Conservation (phyloP, 1,284 basidiomycete genomes). For the Irpex rosettiformis region DNA sequence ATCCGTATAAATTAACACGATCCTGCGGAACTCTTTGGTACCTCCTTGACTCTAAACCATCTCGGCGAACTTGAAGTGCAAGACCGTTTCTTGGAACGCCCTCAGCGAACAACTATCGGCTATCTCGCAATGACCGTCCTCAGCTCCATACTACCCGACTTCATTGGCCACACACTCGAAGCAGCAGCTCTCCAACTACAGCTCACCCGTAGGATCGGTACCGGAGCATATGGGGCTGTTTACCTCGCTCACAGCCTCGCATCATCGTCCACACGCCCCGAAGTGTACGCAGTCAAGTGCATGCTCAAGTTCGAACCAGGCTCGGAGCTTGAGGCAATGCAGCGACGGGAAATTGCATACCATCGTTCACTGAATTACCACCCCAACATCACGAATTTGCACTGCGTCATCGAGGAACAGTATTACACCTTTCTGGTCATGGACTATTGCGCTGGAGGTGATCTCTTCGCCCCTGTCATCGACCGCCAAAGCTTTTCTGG, state of each 20-base stretch:
- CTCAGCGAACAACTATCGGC: not conserved
- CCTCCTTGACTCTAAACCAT: too few relatives aligned
- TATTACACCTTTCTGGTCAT: constrained; percentile 57
- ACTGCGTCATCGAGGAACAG: constrained; percentile 54
- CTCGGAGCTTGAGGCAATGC: constrained; percentile 43
- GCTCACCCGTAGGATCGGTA: constrained; percentile 52
- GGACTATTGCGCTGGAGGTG: constrained; percentile 60
- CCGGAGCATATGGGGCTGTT: constrained; percentile 67
- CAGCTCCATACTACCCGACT: constrained; percentile 28
- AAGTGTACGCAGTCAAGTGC: constrained; percentile 59
- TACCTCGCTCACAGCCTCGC: constrained; percentile 50
- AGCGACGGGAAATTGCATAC: constrained; percentile 31
- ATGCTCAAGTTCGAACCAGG: constrained; percentile 57
- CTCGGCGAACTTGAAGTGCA: too few relatives aligned
- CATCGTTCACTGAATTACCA: constrained; percentile 56
- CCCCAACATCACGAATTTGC: constrained; percentile 54
- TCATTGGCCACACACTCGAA: constrained; percentile 22
- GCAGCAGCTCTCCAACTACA: constrained; percentile 24
- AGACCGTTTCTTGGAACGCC: too few relatives aligned
- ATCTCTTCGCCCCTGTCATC: constrained; percentile 65
- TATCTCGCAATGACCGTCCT: constrained; percentile 23
- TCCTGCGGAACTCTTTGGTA: too few relatives aligned
- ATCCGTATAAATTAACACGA: too few relatives aligned
- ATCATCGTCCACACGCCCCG: constrained; percentile 18
- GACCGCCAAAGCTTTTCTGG: constrained; percentile 43